These are phyloP conservation scores for Comarum palustre DNA, from an alignment of 306 rosid species.

Conservation along the genomic window DNA sequence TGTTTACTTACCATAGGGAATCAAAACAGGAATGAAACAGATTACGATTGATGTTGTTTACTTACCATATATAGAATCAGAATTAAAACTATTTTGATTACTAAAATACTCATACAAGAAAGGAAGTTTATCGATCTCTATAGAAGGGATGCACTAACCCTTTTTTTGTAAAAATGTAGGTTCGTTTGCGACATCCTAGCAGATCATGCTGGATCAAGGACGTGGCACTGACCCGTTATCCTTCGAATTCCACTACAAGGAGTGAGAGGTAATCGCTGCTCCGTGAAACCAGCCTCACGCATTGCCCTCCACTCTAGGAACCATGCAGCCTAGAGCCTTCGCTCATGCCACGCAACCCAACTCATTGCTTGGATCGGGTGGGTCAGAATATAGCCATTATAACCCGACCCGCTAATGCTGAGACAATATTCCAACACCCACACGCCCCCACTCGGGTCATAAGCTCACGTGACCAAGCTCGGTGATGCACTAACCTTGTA, in stretches of 20 bases:
- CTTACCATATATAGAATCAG: no score
- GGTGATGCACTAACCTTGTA: not conserved
- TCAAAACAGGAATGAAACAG: no score
- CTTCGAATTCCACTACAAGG: not conserved
- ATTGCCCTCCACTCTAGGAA: not conserved
- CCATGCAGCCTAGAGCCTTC: not conserved
- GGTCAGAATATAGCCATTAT: not conserved
- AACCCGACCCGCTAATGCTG: not conserved
- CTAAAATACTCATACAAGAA: no score
- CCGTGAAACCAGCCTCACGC: constrained; percentile 14
- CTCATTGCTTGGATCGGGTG: not conserved
- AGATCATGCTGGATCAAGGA: not conserved
- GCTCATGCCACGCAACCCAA: not conserved
- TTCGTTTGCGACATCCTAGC: no score
- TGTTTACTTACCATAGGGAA: no score
- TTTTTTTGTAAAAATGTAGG: no score
- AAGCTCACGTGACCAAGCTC: not conserved
- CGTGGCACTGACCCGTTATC: not conserved
- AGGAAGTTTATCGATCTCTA: no score
- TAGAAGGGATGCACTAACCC: no score
- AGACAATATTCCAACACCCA: not conserved
- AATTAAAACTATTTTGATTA: no score
- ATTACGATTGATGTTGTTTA: no score
- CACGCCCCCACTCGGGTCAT: not conserved
- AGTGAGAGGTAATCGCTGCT: not conserved